Evolutionary conservation across 2,329 filamentous ascomycete genomes (phyloP), one percentile per base, ranked within the genome.

Genomic region (Ophiostoma fasciatum): DNA sequence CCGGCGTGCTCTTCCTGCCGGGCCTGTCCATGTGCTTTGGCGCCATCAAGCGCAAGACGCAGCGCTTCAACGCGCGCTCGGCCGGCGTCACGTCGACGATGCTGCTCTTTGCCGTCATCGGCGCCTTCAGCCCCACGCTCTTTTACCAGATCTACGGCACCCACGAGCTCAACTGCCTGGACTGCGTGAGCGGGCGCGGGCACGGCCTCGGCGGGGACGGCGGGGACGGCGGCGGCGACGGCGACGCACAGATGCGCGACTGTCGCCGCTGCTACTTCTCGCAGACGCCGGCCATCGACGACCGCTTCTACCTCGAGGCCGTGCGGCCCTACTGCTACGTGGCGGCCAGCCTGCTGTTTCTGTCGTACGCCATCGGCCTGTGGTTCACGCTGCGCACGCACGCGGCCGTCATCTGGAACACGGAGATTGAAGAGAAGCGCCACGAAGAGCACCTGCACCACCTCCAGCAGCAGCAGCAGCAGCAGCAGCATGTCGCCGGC

Each of bases 81-180:
- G 90, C 90, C 21, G 85, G 90, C 52, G 90, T 96, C 23, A 96
- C 88, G 1, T 94, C 87, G 3, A 98, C 90, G 0, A 98, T 98
- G 90, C 62, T 98, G 38, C 67, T 98, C 9, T 98, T 98, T 53
- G 88, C 90, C 18, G 82, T 93, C 27, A 90, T 98, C 48, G 88
- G 82, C 42, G 84, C 88, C 8, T 98, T 98, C 57, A 81, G 88
- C 0, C 90, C 90, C 3, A 98, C 90, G 0, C 62, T 98, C 12
- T 98, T 98, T 60, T 98, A 96, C 59, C 88, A 98, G 52, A 94
- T 98, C 44, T 96, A 96, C 56, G 92, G 90, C 47, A 94, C 85
- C 33, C 90, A 98, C 52, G 85, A 98, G 60, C 71, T 98, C 35
- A 90, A 84, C 50, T 98, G 90, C 51, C 72, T 74, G 39, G 71